Base-by-base conservation (phyloP, 805 yeast species). In the Candida nemodendra region DNA sequence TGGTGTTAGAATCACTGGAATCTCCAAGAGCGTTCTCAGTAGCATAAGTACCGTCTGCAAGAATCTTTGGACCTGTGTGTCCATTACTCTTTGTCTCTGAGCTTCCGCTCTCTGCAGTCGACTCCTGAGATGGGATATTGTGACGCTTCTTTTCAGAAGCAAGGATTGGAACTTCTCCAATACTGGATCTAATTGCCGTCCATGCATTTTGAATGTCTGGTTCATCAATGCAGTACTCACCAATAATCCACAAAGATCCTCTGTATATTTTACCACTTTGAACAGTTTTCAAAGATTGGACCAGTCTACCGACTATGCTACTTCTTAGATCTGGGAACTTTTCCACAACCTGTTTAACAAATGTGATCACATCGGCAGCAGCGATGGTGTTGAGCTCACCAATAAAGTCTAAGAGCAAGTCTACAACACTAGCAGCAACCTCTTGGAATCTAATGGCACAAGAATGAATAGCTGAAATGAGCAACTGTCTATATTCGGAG, bases 41-140 rank as follows among this genome's bases (percentile, higher is more conserved):
- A 19, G 99, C 99, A 64, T 93, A 93, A 0, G 99, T 93, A 52
- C 99, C 99, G 66, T 93, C 99, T n/a, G 99, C 96, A 48, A 93
- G 73, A 42, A 93, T 82, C 42, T 84, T 81, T 15, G 97, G 97
- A 30, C 86, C 86, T 2, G 51, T 34, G 5, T 64, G 59, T 26
- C 68, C 71, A 16, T 56, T 59, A 23, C 61, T 38, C 40, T 37
- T 38, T 17, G 33, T 21, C 21, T 42, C 54, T 18, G 19, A 27
- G 18, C 55, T 60, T 5, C 36, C 43, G 9, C 32, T 48, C 12
- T 40, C 44, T 12, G 59, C 62, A 2, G 51, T 61, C n/a, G 60
- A 62, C 1, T 53, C 63, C 11, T 41, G 48, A 35, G 9, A 24
- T 35, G 12, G 49, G 59, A 23, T 32, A 9, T 59, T 67, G 3